These are phyloP conservation scores for Knoxia roxburghii DNA, from an alignment of 257 asterid species.

Conservation along the genomic window DNA sequence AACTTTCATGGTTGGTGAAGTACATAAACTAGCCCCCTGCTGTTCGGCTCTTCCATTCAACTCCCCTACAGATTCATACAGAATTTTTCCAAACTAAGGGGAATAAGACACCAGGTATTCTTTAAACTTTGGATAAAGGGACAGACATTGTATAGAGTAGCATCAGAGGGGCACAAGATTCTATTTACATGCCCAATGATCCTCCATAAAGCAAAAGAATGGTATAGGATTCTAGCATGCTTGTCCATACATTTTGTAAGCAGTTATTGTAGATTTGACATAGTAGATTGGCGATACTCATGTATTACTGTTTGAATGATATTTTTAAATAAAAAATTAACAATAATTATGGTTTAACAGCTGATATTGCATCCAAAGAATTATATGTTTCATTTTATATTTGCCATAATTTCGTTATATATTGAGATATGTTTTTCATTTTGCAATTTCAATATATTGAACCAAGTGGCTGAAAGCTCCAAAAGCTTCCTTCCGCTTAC, in stretches of 20 bases:
- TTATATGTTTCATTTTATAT: neutral
- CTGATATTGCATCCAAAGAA: neutral
- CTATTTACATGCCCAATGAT: neutral
- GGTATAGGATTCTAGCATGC: neutral
- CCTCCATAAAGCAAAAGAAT: slow-evolving; percentile 8
- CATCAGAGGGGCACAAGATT: neutral
- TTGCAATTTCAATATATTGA: neutral
- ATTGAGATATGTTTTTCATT: neutral
- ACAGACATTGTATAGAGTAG: neutral
- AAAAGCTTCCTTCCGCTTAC: neutral
- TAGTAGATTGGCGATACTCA: neutral
- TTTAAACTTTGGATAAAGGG: slow-evolving; percentile 28
- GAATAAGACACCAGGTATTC: slow-evolving; percentile 16
- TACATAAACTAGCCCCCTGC: slow-evolving; percentile 43
- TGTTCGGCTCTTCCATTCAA: neutral
- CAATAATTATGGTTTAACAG: neutral
- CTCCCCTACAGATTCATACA: neutral
- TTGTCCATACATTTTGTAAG: neutral
- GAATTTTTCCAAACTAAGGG: slow-evolving; percentile 9
- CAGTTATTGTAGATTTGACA: neutral
- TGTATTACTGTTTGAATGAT: neutral
- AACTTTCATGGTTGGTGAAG: slow-evolving; percentile 80
- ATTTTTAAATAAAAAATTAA: neutral
- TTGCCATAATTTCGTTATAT: neutral
- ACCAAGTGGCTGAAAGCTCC: neutral